Percentiles rank a stretch among this genome's conserved stretches.
phyloP scores from a whole-genome alignment of 108 stramenopile species.

The Mayamaea pseudoterrestris region DNA sequence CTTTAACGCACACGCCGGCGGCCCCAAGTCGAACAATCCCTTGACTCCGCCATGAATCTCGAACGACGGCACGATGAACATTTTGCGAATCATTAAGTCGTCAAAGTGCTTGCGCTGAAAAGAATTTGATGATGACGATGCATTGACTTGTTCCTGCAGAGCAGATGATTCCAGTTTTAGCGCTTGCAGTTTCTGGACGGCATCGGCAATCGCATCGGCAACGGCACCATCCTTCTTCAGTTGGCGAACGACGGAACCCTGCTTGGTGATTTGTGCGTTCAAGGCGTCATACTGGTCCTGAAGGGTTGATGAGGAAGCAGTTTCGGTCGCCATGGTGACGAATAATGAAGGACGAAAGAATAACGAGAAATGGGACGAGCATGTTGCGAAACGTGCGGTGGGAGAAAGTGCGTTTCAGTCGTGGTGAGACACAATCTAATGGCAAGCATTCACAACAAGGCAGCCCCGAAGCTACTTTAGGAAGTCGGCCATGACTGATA shows the following conservation, averaged over 20 bases:
- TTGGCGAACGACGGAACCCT: conserved; percentile 67
- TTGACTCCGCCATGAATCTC: conserved; percentile 99
- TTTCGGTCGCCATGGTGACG: too few species aligned
- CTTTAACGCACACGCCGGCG: conserved; percentile 95
- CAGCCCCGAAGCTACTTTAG: too few species aligned
- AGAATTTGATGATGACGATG: conserved; percentile 21
- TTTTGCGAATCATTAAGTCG: conserved; percentile 90
- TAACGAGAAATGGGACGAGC: background rate
- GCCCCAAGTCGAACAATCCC: conserved; percentile 97
- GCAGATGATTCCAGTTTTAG: conserved; percentile 58
- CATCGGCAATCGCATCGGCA: conserved; percentile 63
- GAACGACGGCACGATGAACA: conserved; percentile 98
- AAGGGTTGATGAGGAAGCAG: too few species aligned
- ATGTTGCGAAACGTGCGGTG: too few species aligned
- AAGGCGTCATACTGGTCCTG: conserved; percentile 79
- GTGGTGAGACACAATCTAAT: too few species aligned
- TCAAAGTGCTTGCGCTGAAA: conserved; percentile 90
- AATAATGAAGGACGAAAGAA: too few species aligned
- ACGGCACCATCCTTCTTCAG: conserved; percentile 80
- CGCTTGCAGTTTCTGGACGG: conserved; percentile 58
- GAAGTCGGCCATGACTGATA: too few species aligned
- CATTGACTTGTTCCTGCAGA: conserved; percentile 32
- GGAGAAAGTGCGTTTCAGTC: too few species aligned
- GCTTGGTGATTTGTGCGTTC: conserved; percentile 76
- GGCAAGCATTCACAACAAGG: too few species aligned